These are phyloP conservation scores for Lathyrus oleraceus DNA, from an alignment of 306 rosid species.

Conservation along the genomic window DNA sequence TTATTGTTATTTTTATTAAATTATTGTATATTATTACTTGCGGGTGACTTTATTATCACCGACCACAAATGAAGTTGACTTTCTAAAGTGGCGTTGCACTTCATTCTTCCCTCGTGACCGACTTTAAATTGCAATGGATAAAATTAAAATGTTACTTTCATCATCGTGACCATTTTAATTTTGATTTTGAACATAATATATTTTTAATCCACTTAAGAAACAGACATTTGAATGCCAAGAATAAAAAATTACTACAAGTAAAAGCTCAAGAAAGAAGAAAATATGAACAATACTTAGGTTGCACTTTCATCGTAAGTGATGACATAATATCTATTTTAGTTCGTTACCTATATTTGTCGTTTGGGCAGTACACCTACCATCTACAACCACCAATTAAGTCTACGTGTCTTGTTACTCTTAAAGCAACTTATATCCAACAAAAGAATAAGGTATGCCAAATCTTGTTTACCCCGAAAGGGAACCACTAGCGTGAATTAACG, in stretches of 20 bases:
- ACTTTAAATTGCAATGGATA: neutral
- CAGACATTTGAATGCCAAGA: neutral
- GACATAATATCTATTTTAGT: neutral
- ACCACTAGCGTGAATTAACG: neutral
- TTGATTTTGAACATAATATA: neutral
- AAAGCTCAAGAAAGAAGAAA: neutral
- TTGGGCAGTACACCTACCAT: constrained; percentile 1
- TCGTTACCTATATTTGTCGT: constrained; percentile 5
- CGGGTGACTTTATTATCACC: constrained; percentile 30
- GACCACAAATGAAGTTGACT: constrained; percentile 38
- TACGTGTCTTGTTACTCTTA: neutral
- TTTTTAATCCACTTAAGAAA: neutral
- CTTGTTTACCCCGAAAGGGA: neutral
- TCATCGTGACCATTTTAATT: neutral
- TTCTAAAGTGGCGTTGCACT: constrained; percentile 4
- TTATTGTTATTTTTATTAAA: neutral
- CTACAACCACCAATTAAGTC: neutral
- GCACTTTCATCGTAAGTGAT: neutral
- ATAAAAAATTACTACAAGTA: neutral
- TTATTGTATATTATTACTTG: neutral
- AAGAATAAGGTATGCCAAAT: constrained; percentile 9
- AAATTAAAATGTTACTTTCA: neutral
- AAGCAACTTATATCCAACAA: neutral
- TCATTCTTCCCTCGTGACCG: constrained; percentile 13
- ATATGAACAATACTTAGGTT: no score